Percentiles rank a stretch among this genome's conserved stretches.
These are phyloP conservation scores for Boletus pseudopeckii DNA, from an alignment of 768 basidiomycete species.

Conservation along the genomic window DNA sequence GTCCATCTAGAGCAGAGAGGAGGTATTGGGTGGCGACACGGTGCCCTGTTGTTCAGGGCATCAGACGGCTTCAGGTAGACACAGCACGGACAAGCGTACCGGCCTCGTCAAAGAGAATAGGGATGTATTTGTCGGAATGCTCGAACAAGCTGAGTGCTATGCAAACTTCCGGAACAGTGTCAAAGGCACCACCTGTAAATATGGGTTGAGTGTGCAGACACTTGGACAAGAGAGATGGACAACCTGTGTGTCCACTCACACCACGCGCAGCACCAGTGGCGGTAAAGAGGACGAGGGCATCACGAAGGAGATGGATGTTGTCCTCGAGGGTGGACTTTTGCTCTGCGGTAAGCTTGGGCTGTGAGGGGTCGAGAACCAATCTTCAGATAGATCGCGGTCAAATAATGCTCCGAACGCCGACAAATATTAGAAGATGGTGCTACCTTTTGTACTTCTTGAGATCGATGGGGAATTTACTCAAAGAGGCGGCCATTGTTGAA, in stretches of 20 bases:
- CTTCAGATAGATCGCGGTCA: slow-evolving; percentile 35
- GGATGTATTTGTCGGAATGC: slow-evolving; percentile 55
- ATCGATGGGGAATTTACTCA: slow-evolving; percentile 68
- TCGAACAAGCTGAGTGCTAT: slow-evolving; percentile 75
- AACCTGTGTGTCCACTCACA: slow-evolving; percentile 83
- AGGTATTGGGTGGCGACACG: slow-evolving; percentile 90
- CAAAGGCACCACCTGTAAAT: slow-evolving; percentile 53
- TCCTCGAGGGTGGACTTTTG: slow-evolving; percentile 54
- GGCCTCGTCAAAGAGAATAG: slow-evolving; percentile 78
- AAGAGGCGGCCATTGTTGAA: slow-evolving; percentile 39
- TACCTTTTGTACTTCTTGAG: slow-evolving; percentile 75
- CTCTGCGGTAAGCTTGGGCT: slow-evolving; percentile 57
- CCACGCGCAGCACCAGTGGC: slow-evolving; percentile 83
- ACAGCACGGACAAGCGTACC: slow-evolving; percentile 42
- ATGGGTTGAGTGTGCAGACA: slow-evolving; percentile 13
- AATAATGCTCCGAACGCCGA: not conserved
- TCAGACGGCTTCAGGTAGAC: not conserved
- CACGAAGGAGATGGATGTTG: slow-evolving; percentile 80
- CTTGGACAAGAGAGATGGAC: not conserved
- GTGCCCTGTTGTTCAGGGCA: slow-evolving; percentile 51
- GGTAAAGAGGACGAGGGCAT: slow-evolving; percentile 84
- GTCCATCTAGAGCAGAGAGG: slow-evolving; percentile 71
- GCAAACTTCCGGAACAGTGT: slow-evolving; percentile 83
- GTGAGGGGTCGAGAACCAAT: slow-evolving; percentile 68
- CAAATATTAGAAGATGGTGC: slow-evolving; percentile 5